Evolutionary conservation across 2,329 filamentous ascomycete genomes (phyloP).

Genomic region (Davidsoniella virescens): DNA sequence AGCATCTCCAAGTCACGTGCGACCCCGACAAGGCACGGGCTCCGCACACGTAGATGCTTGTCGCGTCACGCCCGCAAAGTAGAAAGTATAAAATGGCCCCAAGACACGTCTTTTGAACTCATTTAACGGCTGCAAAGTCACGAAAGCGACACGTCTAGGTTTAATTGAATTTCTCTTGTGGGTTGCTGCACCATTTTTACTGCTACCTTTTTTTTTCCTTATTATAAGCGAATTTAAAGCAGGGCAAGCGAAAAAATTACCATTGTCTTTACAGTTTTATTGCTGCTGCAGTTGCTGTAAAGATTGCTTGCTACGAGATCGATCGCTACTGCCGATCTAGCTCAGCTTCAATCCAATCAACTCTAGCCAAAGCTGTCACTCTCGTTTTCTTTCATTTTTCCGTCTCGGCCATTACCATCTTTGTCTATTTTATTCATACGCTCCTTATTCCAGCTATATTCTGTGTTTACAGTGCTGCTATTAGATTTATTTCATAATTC

Average conservation of each 20-base stretch:
- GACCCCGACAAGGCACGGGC: not conserved
- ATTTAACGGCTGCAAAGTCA: conserved; percentile 17
- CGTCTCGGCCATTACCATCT: not conserved
- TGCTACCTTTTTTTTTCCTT: not conserved
- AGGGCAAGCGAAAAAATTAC: too few relatives aligned
- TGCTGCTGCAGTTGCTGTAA: too few relatives aligned
- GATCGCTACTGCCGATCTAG: too few relatives aligned
- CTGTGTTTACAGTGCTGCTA: not conserved
- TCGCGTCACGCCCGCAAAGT: conserved; percentile 12
- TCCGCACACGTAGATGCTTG: not conserved
- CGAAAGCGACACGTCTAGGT: conserved; percentile 29
- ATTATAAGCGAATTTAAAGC: not conserved
- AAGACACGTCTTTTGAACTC: conserved; percentile 1
- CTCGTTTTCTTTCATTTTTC: too few relatives aligned
- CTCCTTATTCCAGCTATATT: not conserved
- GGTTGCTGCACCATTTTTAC: not conserved
- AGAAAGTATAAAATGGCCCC: not conserved
- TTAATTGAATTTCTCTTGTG: conserved; percentile 14
- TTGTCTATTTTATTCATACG: not conserved
- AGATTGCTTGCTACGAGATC: too few relatives aligned
- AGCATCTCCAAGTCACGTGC: not conserved
- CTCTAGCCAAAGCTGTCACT: too few relatives aligned
- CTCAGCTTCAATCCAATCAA: too few relatives aligned
- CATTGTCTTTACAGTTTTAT: too few relatives aligned
- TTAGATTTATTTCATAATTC: too few relatives aligned